phyloP scores from a whole-genome alignment of 352 stramenopile genomes.

The Aphanomyces invadans region DNA sequence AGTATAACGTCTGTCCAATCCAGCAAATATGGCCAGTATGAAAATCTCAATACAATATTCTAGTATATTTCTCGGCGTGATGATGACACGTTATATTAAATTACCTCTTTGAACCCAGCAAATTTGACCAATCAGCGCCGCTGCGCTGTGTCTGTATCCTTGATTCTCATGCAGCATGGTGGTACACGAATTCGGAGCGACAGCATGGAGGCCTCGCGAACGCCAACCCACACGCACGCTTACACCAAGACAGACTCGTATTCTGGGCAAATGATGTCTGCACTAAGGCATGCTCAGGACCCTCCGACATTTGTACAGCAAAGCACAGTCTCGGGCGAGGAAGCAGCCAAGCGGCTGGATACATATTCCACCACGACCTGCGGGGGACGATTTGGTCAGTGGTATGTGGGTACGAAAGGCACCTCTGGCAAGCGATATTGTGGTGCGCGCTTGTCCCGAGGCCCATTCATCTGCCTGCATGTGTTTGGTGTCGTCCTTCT shows the following conservation, averaged over 20 bases:
- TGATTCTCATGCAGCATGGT: too few relatives aligned
- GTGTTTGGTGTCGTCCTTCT: neutral
- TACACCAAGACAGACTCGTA: neutral
- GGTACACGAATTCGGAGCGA: neutral
- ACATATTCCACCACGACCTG: neutral
- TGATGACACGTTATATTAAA: neutral
- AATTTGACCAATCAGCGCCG: neutral
- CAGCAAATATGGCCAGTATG: too few relatives aligned
- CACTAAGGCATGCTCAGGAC: too few relatives aligned
- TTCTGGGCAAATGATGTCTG: neutral
- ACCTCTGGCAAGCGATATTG: conserved; percentile 17
- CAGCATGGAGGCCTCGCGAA: neutral
- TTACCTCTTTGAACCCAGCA: neutral
- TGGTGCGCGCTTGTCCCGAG: neutral
- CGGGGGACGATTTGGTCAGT: neutral
- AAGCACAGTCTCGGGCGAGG: neutral
- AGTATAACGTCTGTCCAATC: too few relatives aligned
- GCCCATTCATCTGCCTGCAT: conserved; percentile 22
- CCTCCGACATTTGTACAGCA: too few relatives aligned
- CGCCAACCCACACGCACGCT: neutral
- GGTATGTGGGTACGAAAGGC: conserved; percentile 14
- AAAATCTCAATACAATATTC: neutral
- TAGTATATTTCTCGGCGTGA: neutral
- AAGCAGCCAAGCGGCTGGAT: neutral
- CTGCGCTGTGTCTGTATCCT: neutral